These are phyloP conservation scores for Botryosphaeria dothidea DNA, from an alignment of 2,329 filamentous ascomycete species.

Conservation along the genomic window DNA sequence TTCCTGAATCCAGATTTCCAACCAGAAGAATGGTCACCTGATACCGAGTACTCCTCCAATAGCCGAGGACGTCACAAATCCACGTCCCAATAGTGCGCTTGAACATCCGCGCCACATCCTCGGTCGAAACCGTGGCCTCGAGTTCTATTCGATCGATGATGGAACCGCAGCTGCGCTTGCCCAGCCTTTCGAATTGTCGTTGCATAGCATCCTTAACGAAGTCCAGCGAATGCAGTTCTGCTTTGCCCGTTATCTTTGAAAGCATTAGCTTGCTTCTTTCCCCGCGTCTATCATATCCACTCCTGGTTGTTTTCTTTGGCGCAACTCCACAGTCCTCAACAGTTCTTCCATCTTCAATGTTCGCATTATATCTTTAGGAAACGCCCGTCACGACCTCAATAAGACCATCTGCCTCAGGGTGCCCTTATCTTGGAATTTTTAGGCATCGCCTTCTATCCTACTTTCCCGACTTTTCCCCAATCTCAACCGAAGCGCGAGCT, in stretches of 20 bases:
- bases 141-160: conserved; percentile 2
- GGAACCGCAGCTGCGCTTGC: conserved; percentile 8
- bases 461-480: background rate
- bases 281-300: conserved; percentile 14
- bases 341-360: background rate
- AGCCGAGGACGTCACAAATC: conserved; percentile 41
- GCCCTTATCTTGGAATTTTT: conserved; percentile 19
- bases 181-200: conserved; percentile 14
- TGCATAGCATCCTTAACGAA: conserved; percentile 15
- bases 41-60: conserved; percentile 44
- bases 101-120: background rate
- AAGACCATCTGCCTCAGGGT: conserved; percentile 22
- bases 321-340: background rate
- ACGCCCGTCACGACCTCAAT: conserved; percentile 18
- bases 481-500: background rate
- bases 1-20: conserved; percentile 55
- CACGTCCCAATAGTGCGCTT: conserved; percentile 19
- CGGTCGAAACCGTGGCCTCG: background rate
- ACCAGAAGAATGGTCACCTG: conserved; percentile 54
- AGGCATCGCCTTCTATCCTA: conserved; percentile 15
- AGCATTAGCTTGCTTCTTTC: conserved; percentile 6
- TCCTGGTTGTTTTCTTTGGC: conserved; percentile 9
- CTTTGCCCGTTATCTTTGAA: conserved; percentile 1
- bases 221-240: background rate
- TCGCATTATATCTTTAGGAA: conserved; percentile 18